Evolutionary conservation across 176 grass and related monocot species (phyloP).

Genomic region (Otatea glauca): DNA sequence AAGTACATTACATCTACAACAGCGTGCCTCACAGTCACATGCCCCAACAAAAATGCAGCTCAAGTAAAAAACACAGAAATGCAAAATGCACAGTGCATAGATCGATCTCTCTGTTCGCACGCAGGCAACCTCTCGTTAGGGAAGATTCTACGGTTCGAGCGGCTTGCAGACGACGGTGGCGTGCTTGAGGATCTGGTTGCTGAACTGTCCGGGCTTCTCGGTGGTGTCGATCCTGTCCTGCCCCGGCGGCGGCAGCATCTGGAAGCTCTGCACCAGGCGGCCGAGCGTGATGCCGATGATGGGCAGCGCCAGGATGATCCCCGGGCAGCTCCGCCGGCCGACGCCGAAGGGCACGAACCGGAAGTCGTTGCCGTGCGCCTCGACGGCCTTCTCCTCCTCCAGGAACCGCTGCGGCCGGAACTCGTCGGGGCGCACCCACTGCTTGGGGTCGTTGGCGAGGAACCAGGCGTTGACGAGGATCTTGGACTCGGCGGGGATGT

Average conservation of each 20-base stretch:
- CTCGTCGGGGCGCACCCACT: slow-evolving; percentile 85
- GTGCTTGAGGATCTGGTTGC: slow-evolving; percentile 92
- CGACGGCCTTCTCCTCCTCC: slow-evolving; percentile 82
- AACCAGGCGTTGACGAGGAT: slow-evolving; percentile 98
- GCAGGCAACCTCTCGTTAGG: not conserved
- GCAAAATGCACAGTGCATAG: not conserved
- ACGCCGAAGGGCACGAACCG: slow-evolving; percentile 91
- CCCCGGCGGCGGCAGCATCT: slow-evolving; percentile 75
- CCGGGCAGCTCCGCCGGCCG: slow-evolving; percentile 92
- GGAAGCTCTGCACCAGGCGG: slow-evolving; percentile 78
- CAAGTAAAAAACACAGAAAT: not conserved
- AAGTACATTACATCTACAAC: not conserved
- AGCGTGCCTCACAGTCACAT: not conserved
- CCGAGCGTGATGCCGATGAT: slow-evolving; percentile 92
- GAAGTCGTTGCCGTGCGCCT: slow-evolving; percentile 94
- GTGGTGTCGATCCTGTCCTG: slow-evolving; percentile 68
- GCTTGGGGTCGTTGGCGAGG: slow-evolving; percentile 84
- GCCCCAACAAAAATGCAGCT: not conserved
- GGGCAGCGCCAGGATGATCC: slow-evolving; percentile 89
- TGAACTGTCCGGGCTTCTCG: slow-evolving; percentile 96
- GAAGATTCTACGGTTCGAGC: slow-evolving; percentile 23
- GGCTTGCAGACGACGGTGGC: slow-evolving; percentile 91
- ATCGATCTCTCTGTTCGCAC: not conserved
- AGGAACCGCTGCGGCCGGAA: slow-evolving; percentile 87
- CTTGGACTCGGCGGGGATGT: slow-evolving; percentile 97